Conservation (phyloP, 495 filamentous ascomycete species). For the Tuber brumale region DNA sequence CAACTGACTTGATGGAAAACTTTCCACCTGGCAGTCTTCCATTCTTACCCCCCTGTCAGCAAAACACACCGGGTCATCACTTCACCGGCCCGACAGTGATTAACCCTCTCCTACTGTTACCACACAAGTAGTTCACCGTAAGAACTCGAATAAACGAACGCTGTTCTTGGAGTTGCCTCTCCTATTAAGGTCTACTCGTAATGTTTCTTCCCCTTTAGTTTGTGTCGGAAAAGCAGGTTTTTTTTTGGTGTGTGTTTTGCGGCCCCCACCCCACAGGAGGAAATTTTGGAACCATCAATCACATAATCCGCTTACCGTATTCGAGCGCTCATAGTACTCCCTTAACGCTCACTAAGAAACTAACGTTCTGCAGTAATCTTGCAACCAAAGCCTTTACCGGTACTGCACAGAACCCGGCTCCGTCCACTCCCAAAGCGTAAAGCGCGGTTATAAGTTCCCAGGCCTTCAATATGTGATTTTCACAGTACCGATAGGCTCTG, state of each 20-base stretch:
- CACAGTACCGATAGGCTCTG: background rate
- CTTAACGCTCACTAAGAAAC: background rate
- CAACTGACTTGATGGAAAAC: background rate
- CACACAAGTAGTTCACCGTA: background rate
- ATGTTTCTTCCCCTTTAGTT: background rate
- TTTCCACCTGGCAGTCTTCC: background rate
- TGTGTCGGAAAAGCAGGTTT: background rate
- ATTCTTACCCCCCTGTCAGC: background rate
- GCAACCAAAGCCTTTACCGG: background rate
- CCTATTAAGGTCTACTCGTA: background rate
- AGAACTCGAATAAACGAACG: background rate
- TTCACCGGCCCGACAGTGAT: background rate
- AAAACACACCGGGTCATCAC: background rate
- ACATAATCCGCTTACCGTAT: background rate
- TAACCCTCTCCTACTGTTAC: background rate
- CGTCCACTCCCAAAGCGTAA: background rate
- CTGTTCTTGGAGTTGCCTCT: background rate
- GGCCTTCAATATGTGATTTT: background rate
- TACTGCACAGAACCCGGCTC: background rate
- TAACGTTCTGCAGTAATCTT: background rate
- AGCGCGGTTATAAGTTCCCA: background rate
- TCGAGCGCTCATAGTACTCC: background rate
- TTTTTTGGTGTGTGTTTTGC: background rate
- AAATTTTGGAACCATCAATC: background rate
- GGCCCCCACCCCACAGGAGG: background rate